Base-by-base conservation (phyloP, 2,329 filamentous ascomycete species). In the Aspergillus sp. region DNA sequence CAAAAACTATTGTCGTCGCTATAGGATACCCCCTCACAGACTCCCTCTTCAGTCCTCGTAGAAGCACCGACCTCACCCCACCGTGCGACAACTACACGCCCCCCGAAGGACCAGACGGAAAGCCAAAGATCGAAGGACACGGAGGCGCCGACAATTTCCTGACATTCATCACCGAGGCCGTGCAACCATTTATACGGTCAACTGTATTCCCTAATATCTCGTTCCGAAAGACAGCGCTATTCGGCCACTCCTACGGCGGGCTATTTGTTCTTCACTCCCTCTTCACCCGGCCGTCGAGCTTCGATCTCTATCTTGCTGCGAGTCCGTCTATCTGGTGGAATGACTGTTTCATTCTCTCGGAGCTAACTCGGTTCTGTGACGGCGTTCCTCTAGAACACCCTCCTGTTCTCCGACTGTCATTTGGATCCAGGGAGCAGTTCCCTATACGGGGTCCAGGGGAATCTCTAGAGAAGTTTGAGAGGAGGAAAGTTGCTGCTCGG, bases 301-400 rank as follows among this genome's bases (percentile, higher is more conserved):
- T 82, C 54, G 70, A 81, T 54, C 74, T 70, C 7, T 80, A 76
- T 58, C 71, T 81, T 14, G 74, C 75, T 1, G 77, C 75, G 5
- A 82, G 79, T 27, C 80, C 79, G 0, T 76, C 75, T 0, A 75
- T 81, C 6, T 80, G 74, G 73, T 83, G 78, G 76, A 81, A 80
- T 60, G 63, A 77, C 15, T 63, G 70, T 1, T 80, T 74, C 52
- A 69, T 82, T 15, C 58, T 77, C 4, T 61, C 62, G 3, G 69
- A 75, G 31, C 70, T 70, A 33, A 63, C 60, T 0, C 48, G 51
- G 2, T 73, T 77, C n/a, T 60, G 66, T 12, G 49, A 58, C 3
- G 54, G 55, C 1, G 49, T 61, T 15, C 52, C 54, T 3, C 52
- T 55, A 0, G 45, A 57, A 11, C 17, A 31, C 17, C 52, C 59